A percentile compares a stretch with the other conserved stretches of the same genome.
These are phyloP conservation scores for Carex kokanica DNA, from an alignment of 176 grass and related monocot genomes.

Conservation along the genomic window DNA sequence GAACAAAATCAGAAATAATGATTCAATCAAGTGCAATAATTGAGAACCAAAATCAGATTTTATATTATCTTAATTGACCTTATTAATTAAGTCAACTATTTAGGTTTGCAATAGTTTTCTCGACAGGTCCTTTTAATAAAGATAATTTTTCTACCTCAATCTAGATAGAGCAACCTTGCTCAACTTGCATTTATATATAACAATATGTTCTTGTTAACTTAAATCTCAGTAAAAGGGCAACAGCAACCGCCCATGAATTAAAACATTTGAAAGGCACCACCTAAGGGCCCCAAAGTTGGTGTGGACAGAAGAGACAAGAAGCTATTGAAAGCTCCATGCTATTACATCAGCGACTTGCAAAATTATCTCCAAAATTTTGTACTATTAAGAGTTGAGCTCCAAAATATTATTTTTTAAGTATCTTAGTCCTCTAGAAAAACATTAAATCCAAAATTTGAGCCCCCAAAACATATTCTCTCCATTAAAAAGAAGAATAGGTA, in stretches of 20 bases:
- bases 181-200: not conserved
- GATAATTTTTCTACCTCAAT: not conserved
- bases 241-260: not conserved
- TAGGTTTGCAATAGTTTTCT: not conserved
- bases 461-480: not conserved
- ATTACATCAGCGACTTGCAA: not conserved
- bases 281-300: not conserved
- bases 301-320: not conserved
- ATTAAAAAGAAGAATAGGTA: not conserved
- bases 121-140: not conserved
- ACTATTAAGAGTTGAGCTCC: not conserved
- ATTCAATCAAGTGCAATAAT: not conserved
- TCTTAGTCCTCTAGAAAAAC: not conserved
- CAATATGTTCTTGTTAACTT: not conserved
- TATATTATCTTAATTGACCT: not conserved
- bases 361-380: not conserved
- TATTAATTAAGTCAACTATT: not conserved
- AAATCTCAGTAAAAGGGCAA: not conserved
- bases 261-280: slow-evolving; percentile 6
- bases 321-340: not conserved
- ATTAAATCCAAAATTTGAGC: not conserved
- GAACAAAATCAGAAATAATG: not conserved
- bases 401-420: not conserved
- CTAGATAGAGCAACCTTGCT: not conserved
- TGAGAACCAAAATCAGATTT: not conserved